These are phyloP conservation scores for Calonectria pseudoreteaudii DNA, from an alignment of 2,329 filamentous ascomycete genomes.

Conservation along the genomic window DNA sequence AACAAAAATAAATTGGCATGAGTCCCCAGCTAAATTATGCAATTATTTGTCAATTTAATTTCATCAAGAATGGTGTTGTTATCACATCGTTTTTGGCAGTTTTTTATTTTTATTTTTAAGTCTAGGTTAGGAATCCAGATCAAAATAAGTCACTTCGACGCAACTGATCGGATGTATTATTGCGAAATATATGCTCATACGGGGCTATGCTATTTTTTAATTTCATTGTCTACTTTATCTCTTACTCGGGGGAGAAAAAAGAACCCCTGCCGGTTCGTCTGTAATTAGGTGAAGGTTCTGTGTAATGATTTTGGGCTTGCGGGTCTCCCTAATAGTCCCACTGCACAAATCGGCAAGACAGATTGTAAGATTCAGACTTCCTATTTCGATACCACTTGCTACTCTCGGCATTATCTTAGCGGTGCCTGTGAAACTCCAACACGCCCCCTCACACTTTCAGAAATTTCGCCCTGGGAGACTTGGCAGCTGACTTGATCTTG, in stretches of 20 bases:
- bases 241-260: background rate
- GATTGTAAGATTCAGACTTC: background rate
- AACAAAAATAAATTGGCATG: background rate
- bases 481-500: background rate
- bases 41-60: background rate
- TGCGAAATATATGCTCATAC: background rate
- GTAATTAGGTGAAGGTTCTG: background rate
- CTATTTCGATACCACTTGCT: background rate
- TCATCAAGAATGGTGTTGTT: background rate
- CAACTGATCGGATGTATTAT: background rate
- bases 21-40: background rate
- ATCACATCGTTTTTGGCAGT: background rate
- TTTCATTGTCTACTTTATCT: background rate
- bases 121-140: background rate
- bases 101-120: background rate
- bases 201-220: background rate
- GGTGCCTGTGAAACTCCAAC: background rate
- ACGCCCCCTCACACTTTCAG: background rate
- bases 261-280: background rate
- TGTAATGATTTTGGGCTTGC: background rate
- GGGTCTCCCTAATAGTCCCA: background rate
- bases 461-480: background rate
- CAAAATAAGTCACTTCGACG: background rate
- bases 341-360: background rate
- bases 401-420: background rate